Base-by-base conservation (phyloP, 495 filamentous ascomycete species). In the Beverwykella pulmonaria region DNA sequence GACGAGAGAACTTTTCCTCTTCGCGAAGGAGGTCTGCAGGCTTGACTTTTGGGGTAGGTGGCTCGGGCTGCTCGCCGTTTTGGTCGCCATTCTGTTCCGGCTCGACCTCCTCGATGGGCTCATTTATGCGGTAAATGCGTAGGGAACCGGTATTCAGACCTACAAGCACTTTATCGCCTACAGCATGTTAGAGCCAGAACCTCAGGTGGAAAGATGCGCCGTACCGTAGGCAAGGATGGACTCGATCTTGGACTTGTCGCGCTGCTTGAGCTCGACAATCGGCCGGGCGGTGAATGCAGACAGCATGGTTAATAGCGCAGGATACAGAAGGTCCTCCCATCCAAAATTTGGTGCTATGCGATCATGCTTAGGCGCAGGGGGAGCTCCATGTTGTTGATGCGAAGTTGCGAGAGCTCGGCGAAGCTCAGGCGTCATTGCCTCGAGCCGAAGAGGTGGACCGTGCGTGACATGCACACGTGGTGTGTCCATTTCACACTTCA, bases 221-320 rank as follows among this genome's bases (percentile, higher is more conserved):
- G 49, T 79, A 92, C 89, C 92, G 78, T 96, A 92, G 65, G 94
- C 90, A 39, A 97, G 83, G 61, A 98, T 88, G 5, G 90, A 91
- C 77, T 98, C 93, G 75, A 99, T 97, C 82, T 87, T 91, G 52
- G 90, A 95, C 79, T 93, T 96, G 83, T 98, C 94, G 73, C 92
- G 88, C 73, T 87, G 87, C 79, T 89, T 93, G 65, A 99, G 89
- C 88, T 99, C 94, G 82, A 97, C 88, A 73, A 98, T 90, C 67
- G 95, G 90, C 74, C 90, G 90, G 83, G 94, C 92, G 69, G 88
- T 93, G 80, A 99, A 98, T 77, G 95, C 93, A 80, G 94, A 96
- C 78, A 98, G 87, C 94, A 98, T 98, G 80, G 6, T 74, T 57
- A 52, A 23, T 1, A 26, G 32, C 17, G 0, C 12, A 20, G 0